A percentile compares a stretch with the other conserved stretches of the same genome.
phyloP scores from a whole-genome alignment of 768 basidiomycete genomes.

The Coprinopsis marcescibilis region DNA sequence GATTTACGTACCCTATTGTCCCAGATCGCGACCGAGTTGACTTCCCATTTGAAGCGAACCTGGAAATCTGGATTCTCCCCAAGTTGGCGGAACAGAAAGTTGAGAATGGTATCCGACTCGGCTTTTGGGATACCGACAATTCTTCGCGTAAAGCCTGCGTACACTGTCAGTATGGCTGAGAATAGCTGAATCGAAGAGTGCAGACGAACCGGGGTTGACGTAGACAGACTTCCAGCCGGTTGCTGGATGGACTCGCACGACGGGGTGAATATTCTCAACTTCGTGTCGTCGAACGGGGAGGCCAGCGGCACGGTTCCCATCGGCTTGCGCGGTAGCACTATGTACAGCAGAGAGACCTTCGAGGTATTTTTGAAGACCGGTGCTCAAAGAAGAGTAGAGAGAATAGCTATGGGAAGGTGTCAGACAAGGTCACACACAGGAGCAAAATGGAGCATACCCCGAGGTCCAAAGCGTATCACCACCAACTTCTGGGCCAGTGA shows the following conservation, averaged over 20 bases:
- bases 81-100: conserved; percentile 68
- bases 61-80: conserved; percentile 67
- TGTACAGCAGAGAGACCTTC: conserved; percentile 71
- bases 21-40: conserved; percentile 79
- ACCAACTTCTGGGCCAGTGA: conserved; percentile 64
- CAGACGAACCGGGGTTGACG: conserved; percentile 60
- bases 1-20: conserved; percentile 61
- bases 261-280: conserved; percentile 68
- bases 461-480: conserved; percentile 83
- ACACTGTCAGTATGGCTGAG: neutral
- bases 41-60: conserved; percentile 73
- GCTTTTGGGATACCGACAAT: conserved; percentile 77
- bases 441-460: conserved; percentile 39
- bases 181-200: neutral
- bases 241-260: conserved; percentile 79
- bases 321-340: conserved; percentile 72
- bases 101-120: conserved; percentile 70
- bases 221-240: conserved; percentile 84
- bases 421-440: neutral
- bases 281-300: conserved; percentile 64
- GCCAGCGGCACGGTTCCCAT: conserved; percentile 65
- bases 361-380: conserved; percentile 68
- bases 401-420: conserved; percentile 47
- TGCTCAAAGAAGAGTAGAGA: conserved; percentile 78
- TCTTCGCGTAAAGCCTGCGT: conserved; percentile 67